A percentile compares a stretch with the other conserved stretches of the same genome.
These are phyloP conservation scores for Ascochyta koolunga DNA, from an alignment of 2,329 filamentous ascomycete genomes.

Conservation along the genomic window DNA sequence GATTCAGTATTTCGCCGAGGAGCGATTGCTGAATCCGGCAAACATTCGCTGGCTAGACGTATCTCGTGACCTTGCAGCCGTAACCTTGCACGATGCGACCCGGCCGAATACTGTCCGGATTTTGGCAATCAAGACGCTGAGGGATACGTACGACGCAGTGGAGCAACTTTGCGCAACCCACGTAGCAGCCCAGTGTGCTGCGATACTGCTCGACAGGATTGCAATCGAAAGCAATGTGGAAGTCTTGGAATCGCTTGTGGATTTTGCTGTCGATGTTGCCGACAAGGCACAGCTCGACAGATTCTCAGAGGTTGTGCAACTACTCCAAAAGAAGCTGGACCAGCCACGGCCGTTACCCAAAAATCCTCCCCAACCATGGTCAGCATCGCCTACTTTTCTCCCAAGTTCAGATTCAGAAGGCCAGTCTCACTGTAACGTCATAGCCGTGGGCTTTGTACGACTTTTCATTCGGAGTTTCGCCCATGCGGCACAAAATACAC, in stretches of 20 bases:
- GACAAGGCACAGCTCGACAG: constrained; percentile 63
- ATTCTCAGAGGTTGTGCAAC: constrained; percentile 57
- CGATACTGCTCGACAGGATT: constrained; percentile 66
- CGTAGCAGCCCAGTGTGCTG: constrained; percentile 64
- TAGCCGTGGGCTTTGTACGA: constrained; percentile 72
- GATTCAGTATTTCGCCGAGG: constrained; percentile 71
- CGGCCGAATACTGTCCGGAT: constrained; percentile 68
- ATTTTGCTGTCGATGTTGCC: constrained; percentile 69
- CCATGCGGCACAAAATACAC: constrained; percentile 67
- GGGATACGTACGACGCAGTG: constrained; percentile 56
- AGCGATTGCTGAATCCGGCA: constrained; percentile 74
- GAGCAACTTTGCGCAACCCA: constrained; percentile 64
- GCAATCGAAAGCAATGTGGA: constrained; percentile 67
- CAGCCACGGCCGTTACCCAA: constrained; percentile 26
- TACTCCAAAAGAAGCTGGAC: constrained; percentile 50
- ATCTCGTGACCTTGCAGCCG: constrained; percentile 63
- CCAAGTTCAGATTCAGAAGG: constrained; percentile 20
- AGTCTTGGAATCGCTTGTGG: constrained; percentile 69
- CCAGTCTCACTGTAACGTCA: constrained; percentile 70
- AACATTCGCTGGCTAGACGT: constrained; percentile 72
- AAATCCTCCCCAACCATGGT: constrained; percentile 23
- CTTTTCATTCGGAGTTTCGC: constrained; percentile 79
- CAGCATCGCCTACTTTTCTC: constrained; percentile 22
- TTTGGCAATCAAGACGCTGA: constrained; percentile 65
- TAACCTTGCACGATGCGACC: constrained; percentile 67